Base-by-base conservation (phyloP, 805 yeast species). In the Wickerhamomyces bovis region DNA sequence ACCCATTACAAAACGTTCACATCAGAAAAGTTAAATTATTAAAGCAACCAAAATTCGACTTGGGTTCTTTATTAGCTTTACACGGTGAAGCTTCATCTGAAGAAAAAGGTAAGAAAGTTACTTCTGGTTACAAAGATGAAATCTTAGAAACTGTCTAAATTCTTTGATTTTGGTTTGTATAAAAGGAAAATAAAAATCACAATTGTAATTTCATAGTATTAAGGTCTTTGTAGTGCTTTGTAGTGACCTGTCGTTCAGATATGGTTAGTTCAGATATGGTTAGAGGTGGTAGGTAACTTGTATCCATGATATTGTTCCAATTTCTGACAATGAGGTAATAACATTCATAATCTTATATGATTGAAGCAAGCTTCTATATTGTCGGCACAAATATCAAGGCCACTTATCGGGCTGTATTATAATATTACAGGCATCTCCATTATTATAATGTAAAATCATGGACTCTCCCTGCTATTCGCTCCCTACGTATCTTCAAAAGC, bases 31-130 rank as follows among this genome's bases (percentile, higher is more conserved):
- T 92, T 68, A 92, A 92, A 83, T 83, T 92, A 73, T 88, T 92
- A 77, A 92, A 92, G 80, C 95, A 85, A 78, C 98, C 98, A 73
- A 92, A 90, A 81, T 89, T 90, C 82, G 98, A 92, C 75, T 84
- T 92, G 69, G 97, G 97, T 76, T 77, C 95, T 69, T 83, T 92
- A 71, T 78, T 92, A 73, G 84, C 97, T 69, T 86, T 92, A 70
- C 98, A 92, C 82, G 98, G 98, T 77, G 98, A 92, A 81, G 77
- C 83, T 62, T 70, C 89, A 60, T 78, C 83, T 71, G 96, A 90
- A 73, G 96, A 94, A 76, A 89, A 95, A 72, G 97, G 97, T 77
- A 90, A 92, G 86, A 90, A 90, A 77, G 92, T 92, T 68, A 73
- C 85, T 64, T 72, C 84, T 63, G 96, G 95, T 75, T 92, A 89